These are phyloP conservation scores for Thelonectria olida DNA, from an alignment of 2,329 filamentous ascomycete species.

Conservation along the genomic window DNA sequence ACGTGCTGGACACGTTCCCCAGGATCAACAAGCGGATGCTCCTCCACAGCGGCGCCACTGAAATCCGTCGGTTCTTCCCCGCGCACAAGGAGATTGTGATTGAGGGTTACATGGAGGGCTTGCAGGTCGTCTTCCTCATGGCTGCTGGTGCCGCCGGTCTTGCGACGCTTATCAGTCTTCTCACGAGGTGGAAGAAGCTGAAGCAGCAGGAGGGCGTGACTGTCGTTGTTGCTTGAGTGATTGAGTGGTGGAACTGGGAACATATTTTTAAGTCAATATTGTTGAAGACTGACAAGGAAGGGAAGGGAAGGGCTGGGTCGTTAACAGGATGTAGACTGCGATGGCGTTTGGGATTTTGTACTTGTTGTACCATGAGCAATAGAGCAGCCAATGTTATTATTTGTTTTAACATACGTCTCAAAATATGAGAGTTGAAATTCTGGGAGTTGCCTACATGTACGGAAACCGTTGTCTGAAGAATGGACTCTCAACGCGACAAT, in stretches of 20 bases:
- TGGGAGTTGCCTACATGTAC: no score
- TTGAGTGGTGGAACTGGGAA: neutral
- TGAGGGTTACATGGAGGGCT: slow-evolving; percentile 66
- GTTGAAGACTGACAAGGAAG: no score
- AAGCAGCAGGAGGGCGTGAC: slow-evolving; percentile 28
- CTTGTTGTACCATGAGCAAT: no score
- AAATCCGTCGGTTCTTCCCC: slow-evolving; percentile 61
- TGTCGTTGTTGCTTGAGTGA: neutral
- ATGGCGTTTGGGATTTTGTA: no score
- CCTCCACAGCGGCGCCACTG: slow-evolving; percentile 57
- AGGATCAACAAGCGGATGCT: slow-evolving; percentile 45
- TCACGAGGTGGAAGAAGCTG: slow-evolving; percentile 46
- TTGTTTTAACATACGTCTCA: no score
- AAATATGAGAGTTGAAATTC: no score
- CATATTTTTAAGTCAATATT: no score
- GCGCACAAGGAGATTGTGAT: slow-evolving; percentile 41
- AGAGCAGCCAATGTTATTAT: no score
- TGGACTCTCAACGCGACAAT: no score
- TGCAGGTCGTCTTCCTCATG: slow-evolving; percentile 69
- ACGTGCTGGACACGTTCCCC: slow-evolving; percentile 42
- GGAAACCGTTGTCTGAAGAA: no score
- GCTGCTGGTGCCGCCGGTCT: slow-evolving; percentile 56
- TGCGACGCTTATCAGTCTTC: slow-evolving; percentile 42
- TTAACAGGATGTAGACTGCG: no score
- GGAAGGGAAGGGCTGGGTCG: no score